Percentiles rank a stretch among this genome's conserved stretches.
phyloP scores from a whole-genome alignment of 2,329 filamentous ascomycete species.

The Chrysoporthe austroafricana region DNA sequence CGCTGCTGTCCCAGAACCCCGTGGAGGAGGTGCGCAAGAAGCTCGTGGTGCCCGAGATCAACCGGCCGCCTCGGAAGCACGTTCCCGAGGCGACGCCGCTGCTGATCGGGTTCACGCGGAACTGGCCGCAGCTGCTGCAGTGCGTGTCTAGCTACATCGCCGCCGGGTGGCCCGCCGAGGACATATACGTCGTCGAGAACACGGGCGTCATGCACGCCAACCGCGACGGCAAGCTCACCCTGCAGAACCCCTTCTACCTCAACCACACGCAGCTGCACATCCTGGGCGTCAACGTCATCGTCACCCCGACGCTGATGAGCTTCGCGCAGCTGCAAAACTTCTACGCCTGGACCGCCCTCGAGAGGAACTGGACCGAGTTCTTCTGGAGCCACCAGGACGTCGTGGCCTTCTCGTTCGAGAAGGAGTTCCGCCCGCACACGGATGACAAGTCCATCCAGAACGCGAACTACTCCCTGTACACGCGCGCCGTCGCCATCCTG shows the following conservation, averaged over 20 bases:
- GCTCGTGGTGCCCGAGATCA: constrained; percentile 36
- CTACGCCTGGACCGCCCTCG: constrained; percentile 49
- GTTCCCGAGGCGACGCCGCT: constrained; percentile 43
- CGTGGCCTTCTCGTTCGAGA: constrained; percentile 48
- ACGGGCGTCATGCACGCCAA: constrained; percentile 57
- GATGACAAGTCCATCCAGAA: constrained; percentile 43
- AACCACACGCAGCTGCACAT: constrained; percentile 51
- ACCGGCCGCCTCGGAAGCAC: constrained; percentile 40
- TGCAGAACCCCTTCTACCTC: constrained; percentile 59
- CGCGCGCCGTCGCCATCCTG: constrained; percentile 42
- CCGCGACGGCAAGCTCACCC: constrained; percentile 44
- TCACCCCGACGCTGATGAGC: constrained; percentile 53
- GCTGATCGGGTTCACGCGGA: constrained; percentile 57
- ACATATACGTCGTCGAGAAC: constrained; percentile 61
- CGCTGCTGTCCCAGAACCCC: constrained; percentile 39
- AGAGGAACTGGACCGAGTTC: constrained; percentile 51
- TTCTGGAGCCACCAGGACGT: constrained; percentile 61
- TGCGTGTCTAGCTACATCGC: constrained; percentile 57
- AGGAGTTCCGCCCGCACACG: constrained; percentile 37
- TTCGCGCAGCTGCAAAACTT: constrained; percentile 61
- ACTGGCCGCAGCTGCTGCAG: constrained; percentile 57
- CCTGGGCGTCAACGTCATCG: constrained; percentile 55
- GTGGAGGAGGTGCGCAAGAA: constrained; percentile 30
- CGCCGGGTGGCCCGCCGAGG: constrained; percentile 56
- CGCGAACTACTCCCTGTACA: constrained; percentile 46